Evolutionary conservation across 139 green algal genomes (phyloP), one percentile per base, ranked within the genome.

Genomic region (Coccomyxa sp.): DNA sequence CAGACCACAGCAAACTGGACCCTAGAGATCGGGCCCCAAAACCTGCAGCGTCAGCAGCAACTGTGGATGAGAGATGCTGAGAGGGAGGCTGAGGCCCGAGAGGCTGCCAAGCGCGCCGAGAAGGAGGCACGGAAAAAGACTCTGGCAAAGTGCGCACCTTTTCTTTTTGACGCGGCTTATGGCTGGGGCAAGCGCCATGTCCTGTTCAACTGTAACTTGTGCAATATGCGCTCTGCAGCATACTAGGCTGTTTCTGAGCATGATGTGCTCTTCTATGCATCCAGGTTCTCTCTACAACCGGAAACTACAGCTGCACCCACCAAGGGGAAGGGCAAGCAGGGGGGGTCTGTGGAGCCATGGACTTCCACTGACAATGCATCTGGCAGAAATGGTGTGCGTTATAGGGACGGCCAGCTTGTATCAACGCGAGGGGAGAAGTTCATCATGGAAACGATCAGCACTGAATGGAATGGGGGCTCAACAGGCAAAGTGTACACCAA

Each of bases 391-490:
- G 82, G 89, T 83, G 83, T 91, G 9, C 85, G 92, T 13, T 95
- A 91, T 68, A 83, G 89, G 27, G 92, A 95, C 31, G 90, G 90
- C 11, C 57, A 74, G 21, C 76, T 93, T 9, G 93, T 94, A 11
- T 88, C 81, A 18, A 84, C 71, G 1, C 89, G 86, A 15, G 93
- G 93, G 1, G 90, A 96, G 63, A 96, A 96, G 84, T 94, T 90
- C 77, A 86, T 96, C 4, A 30, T 93, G 13, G 89, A 93, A 84
- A 89, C 89, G 28, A 51, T 67, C 18, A 45, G 66, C 18, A n/a
- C 58, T 38, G 90, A 93, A 9, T 94, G 88, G 87, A 89, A 94
- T 76, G 91, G 91, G 4, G 91, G 91, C 58, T 90, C 82, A 79
- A 86, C 76, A 10, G 91, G 91, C 77, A 88, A 86, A 27, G 91